Percentiles rank a stretch among this genome's conserved stretches.
Conservation (phyloP, 192 early-diverging fungal genomes). For the Dissophora ornata region DNA sequence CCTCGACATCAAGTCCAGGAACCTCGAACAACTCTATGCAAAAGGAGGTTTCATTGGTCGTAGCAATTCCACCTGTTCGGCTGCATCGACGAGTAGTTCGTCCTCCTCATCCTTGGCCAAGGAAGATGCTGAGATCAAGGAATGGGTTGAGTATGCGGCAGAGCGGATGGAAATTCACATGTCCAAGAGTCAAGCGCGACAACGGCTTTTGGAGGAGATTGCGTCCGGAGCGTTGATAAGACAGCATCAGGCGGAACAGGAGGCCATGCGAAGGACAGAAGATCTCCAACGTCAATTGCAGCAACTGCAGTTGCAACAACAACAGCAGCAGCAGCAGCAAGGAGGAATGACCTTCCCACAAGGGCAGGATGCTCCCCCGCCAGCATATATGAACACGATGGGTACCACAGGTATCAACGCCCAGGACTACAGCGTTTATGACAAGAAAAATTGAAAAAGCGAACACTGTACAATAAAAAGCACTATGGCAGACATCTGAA, state of each 20-base stretch:
- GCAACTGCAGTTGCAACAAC: slow-evolving; percentile 23
- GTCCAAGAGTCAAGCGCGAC: slow-evolving; percentile 27
- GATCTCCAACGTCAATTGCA: slow-evolving; percentile 28
- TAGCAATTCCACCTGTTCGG: slow-evolving; percentile 5
- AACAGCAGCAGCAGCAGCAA: slow-evolving; percentile 12
- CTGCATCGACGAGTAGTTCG: no score
- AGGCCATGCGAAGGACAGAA: slow-evolving; percentile 32
- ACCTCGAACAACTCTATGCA: slow-evolving; percentile 5
- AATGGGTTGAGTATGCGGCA: slow-evolving; percentile 47
- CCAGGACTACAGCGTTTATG: slow-evolving; percentile 4
- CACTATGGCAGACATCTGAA: no score
- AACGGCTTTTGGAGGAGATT: slow-evolving; percentile 42
- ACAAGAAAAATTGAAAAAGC: background rate
- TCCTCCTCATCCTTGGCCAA: no score
- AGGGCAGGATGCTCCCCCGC: slow-evolving; percentile 15
- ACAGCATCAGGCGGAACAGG: slow-evolving; percentile 37
- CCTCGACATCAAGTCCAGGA: slow-evolving; percentile 33
- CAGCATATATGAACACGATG: slow-evolving; percentile 11
- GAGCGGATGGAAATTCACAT: slow-evolving; percentile 34
- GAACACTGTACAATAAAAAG: background rate
- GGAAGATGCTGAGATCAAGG: slow-evolving; percentile 43
- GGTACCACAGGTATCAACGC: background rate
- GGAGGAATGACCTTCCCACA: background rate
- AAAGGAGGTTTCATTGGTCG: background rate
- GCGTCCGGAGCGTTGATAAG: slow-evolving; percentile 23